phyloP scores from a whole-genome alignment of 2,329 filamentous ascomycete species.

The Didymella segeticola region DNA sequence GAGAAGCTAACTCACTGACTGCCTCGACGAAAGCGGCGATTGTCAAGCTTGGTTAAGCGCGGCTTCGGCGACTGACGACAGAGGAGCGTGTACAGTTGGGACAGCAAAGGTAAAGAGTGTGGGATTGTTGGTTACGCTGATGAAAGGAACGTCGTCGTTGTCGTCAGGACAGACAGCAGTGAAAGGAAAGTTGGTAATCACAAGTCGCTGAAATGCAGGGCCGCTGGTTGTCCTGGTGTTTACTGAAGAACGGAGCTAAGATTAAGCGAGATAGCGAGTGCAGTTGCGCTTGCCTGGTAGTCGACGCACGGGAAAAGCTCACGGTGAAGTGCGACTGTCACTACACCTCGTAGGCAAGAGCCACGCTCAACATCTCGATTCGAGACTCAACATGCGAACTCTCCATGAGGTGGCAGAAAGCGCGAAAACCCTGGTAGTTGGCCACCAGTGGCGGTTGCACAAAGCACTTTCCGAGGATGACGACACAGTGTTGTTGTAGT shows the following conservation, averaged over 20 bases:
- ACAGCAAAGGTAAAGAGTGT: background rate
- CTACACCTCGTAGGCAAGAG: background rate
- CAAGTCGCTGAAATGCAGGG: background rate
- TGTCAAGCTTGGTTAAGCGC: constrained; percentile 9
- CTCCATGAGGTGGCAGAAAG: background rate
- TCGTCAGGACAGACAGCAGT: constrained; percentile 12
- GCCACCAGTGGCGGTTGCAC: constrained; percentile 1
- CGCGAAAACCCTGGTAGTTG: background rate
- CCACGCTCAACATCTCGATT: background rate
- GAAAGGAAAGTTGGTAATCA: background rate
- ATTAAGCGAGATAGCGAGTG: constrained; percentile 4
- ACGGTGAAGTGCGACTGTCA: background rate
- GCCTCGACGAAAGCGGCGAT: constrained; percentile 17
- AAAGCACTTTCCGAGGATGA: constrained; percentile 2
- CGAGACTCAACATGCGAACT: background rate
- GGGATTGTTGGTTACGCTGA: background rate
- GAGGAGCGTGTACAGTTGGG: background rate
- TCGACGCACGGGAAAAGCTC: background rate
- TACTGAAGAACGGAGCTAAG: constrained; percentile 8
- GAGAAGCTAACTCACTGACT: constrained; percentile 9
- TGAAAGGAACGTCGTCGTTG: constrained; percentile 3
- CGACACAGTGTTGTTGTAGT: constrained; percentile 5
- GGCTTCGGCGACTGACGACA: constrained; percentile 14
- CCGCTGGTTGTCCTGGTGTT: constrained; percentile 9
- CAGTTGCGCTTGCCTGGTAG: background rate